Evolutionary conservation across 768 basidiomycete genomes (phyloP).

Genomic region (Lenzites betulinus): DNA sequence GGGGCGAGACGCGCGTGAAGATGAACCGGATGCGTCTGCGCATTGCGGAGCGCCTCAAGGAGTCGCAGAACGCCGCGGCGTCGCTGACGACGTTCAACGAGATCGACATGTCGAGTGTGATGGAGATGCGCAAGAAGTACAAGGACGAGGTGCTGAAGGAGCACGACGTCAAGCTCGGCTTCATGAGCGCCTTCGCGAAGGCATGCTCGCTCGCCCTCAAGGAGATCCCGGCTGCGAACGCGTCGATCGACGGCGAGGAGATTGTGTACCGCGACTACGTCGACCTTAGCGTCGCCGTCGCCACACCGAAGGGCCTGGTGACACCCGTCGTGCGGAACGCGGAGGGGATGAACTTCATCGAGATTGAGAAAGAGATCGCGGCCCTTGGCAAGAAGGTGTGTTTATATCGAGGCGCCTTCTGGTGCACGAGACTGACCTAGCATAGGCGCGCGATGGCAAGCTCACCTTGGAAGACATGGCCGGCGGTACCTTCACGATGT

Average conservation of each 20-base stretch:
- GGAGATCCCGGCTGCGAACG: conserved; percentile 94
- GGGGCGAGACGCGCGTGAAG: conserved; percentile 93
- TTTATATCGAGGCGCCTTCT: background rate
- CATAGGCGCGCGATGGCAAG: conserved; percentile 84
- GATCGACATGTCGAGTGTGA: conserved; percentile 97
- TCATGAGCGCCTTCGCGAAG: conserved; percentile 96
- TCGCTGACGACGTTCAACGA: conserved; percentile 99
- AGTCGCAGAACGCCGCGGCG: conserved; percentile 96
- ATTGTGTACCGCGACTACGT: conserved; percentile 93
- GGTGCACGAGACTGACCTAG: background rate
- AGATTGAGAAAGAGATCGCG: conserved; percentile 93
- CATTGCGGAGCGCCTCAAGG: conserved; percentile 96
- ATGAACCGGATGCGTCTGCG: conserved; percentile 99
- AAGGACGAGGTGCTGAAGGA: conserved; percentile 90
- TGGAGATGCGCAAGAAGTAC: conserved; percentile 91
- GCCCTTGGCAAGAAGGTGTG: conserved; percentile 84
- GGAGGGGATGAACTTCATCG: conserved; percentile 82
- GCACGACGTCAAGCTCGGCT: conserved; percentile 95
- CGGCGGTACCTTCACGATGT: conserved; percentile 99
- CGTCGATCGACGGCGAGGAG: conserved; percentile 90
- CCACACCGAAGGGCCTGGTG: conserved; percentile 96
- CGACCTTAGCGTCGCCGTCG: conserved; percentile 94
- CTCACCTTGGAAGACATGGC: conserved; percentile 98
- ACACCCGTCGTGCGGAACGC: conserved; percentile 94
- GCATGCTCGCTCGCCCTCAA: conserved; percentile 82